phyloP scores from a whole-genome alignment of 2,329 filamentous ascomycete genomes.

The Xylariaceae sp. region DNA sequence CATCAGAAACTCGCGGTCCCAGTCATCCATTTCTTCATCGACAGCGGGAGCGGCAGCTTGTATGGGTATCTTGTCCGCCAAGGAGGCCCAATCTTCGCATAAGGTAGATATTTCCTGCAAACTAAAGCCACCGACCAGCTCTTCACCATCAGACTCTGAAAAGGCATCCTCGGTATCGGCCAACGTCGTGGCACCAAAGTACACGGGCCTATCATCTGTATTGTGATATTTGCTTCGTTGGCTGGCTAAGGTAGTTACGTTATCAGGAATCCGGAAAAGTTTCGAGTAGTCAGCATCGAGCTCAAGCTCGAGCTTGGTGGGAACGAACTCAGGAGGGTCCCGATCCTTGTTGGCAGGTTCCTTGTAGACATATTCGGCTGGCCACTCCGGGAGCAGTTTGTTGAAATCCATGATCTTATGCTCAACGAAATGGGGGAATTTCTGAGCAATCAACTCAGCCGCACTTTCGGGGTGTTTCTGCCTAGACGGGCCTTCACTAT shows the following conservation, averaged over 20 bases:
- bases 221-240: conserved; percentile 47
- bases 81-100: conserved; percentile 79
- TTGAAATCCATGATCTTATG: conserved; percentile 74
- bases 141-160: conserved; percentile 41
- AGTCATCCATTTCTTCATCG: conserved; percentile 56
- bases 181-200: conserved; percentile 40
- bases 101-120: conserved; percentile 79
- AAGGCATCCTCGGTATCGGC: conserved; percentile 36
- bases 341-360: conserved; percentile 68
- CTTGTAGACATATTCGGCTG: conserved; percentile 74
- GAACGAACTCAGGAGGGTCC: conserved; percentile 65
- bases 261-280: conserved; percentile 70
- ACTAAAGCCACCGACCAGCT: conserved; percentile 68
- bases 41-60: conserved; percentile 25
- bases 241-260: conserved; percentile 49
- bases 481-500: conserved; percentile 58
- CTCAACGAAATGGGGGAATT: conserved; percentile 77
- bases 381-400: conserved; percentile 76
- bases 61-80: conserved; percentile 23
- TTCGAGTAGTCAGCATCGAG: conserved; percentile 83
- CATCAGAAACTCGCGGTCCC: conserved; percentile 55
- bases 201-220: conserved; percentile 44
- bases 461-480: conserved; percentile 69
- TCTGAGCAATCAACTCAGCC: conserved; percentile 70
- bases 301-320: conserved; percentile 85